Base-by-base conservation (phyloP, 257 asterid genomes). In the Solanum okadae region DNA sequence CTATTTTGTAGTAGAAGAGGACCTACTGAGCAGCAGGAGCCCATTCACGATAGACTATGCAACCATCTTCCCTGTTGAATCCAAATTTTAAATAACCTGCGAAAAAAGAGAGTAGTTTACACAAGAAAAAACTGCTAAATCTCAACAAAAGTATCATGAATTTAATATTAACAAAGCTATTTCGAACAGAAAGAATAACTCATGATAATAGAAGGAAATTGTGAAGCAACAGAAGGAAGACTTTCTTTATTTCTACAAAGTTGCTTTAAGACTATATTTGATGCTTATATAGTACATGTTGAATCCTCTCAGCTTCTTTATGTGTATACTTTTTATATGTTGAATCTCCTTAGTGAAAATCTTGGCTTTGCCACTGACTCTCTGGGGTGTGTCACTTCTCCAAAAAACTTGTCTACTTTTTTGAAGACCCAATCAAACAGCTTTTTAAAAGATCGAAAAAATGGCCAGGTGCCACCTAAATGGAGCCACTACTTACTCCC, bases 1-100 rank as follows among this genome's bases (percentile, higher is more conserved):
- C 83, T 84, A 81, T 15, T 86, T 70, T 10, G 18, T 5, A 49
- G 31, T 9, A 46, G 42, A 49, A 49, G 63, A 49, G 89, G 71
- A 94, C 99, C 94, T 89, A 96, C 99, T 91, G 93, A 84, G 99
- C 99, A 75, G 98, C 98, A 89, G 99, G 99, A 77, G 98, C 98
- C 99, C 99, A 97, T 92, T 96, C 99, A 88, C 96, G 93, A 91
- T 96, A 96, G 88, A 94, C 92, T 63, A 93, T 91, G 94, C 93
- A 90, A 90, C 94, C 98, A 75, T 97, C 94, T 90, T 94, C 98
- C 67, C 93, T 92, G 90, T 95, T 96, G 87, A 96, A 97, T 78
- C 99, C 99, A 83, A 94, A 96, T 90, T 90, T 94, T 89, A 89
- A 68, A 88, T 96, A 97, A 89, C 99, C 99, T 96, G 94, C 25